Base-by-base conservation (phyloP, 768 basidiomycete genomes). In the Suillus hirtellus region DNA sequence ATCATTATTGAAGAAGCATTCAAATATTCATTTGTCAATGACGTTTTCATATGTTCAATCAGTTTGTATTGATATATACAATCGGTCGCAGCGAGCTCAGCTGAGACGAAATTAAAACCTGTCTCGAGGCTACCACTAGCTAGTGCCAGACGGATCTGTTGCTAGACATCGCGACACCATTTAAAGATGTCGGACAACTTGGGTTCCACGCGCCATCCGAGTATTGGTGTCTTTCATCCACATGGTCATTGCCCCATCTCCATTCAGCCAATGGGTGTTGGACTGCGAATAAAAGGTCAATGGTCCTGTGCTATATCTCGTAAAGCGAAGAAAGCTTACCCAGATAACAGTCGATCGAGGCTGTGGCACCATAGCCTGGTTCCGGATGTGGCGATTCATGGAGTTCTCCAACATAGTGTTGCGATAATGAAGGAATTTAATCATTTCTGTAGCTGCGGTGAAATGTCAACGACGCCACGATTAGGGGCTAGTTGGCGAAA, bases 361-460 rank as follows among this genome's bases (percentile, higher is more conserved):
- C 17, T 4, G 56, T 50, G 27, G 27, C 10, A 31, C 38, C 5
- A 17, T 58, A 24, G 17, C 5, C 27, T 19, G 56, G 40, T 10
- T 27, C 24, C 17, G 17, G 9, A 42, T 7, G 38, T 10, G 56
- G 38, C 15, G 17, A 11, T 12, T 19, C 5, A 17, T 19, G 40
- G 11, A 42, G 24, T 12, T 27, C 40, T 56, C 21, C 37, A 21
- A 17, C 37, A 56, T 40, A 15, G 24, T 27, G 40, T 19, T 40
- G 37, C 24, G 17, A 27, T 1, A 17, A 19, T 58, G 4, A 42
- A 58, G 56, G 24, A 11, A 24, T 40, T 12, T 19, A 7, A 58
- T 42, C 40, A 27, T 27, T 11, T 58, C 56, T 42, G 17, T 58
- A 40, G 56, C 56, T 58, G 56, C 17, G 10, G 40, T 58, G 24